These are phyloP conservation scores for Cordia subcordata DNA, from an alignment of 257 asterid species.

Conservation along the genomic window DNA sequence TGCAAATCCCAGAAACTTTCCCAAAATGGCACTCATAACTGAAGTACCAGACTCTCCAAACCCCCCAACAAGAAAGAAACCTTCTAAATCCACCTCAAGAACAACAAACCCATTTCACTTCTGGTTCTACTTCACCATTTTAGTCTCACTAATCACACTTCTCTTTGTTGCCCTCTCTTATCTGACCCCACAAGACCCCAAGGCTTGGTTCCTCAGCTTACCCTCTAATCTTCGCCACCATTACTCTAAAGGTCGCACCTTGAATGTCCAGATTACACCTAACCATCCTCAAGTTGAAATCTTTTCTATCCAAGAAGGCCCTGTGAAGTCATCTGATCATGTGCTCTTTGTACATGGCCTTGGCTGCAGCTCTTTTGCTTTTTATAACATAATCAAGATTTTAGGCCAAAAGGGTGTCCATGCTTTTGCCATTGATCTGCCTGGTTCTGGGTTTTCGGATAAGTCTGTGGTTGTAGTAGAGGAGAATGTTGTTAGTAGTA, in stretches of 20 bases:
- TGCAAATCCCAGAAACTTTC: too few relatives aligned
- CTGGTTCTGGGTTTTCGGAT: conserved; percentile 93
- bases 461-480: conserved; percentile 54
- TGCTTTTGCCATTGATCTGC: conserved; percentile 75
- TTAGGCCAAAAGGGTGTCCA: conserved; percentile 52
- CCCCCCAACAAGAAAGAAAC: conserved; percentile 12
- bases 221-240: conserved; percentile 64
- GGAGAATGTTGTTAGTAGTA: conserved; percentile 37
- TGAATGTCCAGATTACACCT: conserved; percentile 70
- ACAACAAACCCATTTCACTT: conserved; percentile 59
- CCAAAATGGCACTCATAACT: conserved; percentile 59
- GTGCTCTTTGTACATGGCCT: conserved; percentile 70
- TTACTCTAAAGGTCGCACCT: conserved; percentile 62
- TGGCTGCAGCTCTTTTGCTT: conserved; percentile 77
- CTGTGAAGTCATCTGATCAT: conserved; percentile 38
- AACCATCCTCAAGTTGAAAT: conserved; percentile 67
- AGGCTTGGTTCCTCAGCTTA: conserved; percentile 69
- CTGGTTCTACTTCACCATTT: conserved; percentile 70
- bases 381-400: conserved; percentile 37
- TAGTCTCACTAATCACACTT: conserved; percentile 52
- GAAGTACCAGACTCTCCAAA: conserved; percentile 52
- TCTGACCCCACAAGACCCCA: conserved; percentile 62
- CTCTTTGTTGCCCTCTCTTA: conserved; percentile 41
- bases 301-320: conserved; percentile 66
- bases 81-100: conserved; percentile 27